Evolutionary conservation across 306 rosid genomes (phyloP).

Genomic region (Senna tora): DNA sequence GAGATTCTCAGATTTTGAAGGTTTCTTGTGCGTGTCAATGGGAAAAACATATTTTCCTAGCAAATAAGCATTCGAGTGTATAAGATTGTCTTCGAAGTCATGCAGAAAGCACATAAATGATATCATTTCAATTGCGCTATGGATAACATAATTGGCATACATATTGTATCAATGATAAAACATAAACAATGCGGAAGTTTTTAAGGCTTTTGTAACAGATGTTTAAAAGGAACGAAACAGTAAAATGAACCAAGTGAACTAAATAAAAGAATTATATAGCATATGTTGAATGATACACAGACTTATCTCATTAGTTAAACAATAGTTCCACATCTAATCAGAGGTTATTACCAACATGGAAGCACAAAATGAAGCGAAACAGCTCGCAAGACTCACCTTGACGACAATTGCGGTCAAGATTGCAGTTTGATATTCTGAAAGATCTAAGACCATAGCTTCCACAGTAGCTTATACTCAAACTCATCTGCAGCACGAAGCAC

Average conservation of each 20-base stretch:
- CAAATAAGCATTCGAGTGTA: not conserved
- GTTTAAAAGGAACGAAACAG: not conserved
- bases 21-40: slow-evolving; percentile 29
- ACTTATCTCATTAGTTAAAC: not conserved
- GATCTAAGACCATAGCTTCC: slow-evolving; percentile 27
- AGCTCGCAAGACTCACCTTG: slow-evolving; percentile 31
- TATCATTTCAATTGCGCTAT: not conserved
- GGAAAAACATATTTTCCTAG: slow-evolving; percentile 39
- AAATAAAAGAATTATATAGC: not conserved
- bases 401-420: not conserved
- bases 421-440: slow-evolving; percentile 39
- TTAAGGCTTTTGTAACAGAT: slow-evolving; percentile 1
- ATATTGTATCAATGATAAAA: slow-evolving; percentile 6
- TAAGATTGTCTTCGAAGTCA: slow-evolving; percentile 10
- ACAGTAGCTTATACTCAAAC: slow-evolving; percentile 40
- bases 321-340: not conserved
- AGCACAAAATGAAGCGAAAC: not conserved
- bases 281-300: not conserved
- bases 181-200: not conserved
- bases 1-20: slow-evolving; percentile 39
- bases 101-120: slow-evolving; percentile 17
- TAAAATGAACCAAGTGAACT: slow-evolving; percentile 14
- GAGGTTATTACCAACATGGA: not conserved
- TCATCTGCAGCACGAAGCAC: slow-evolving; percentile 40
- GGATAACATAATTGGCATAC: not conserved